Evolutionary conservation across 768 basidiomycete species (phyloP).

Genomic region (Termitomyces sp.): DNA sequence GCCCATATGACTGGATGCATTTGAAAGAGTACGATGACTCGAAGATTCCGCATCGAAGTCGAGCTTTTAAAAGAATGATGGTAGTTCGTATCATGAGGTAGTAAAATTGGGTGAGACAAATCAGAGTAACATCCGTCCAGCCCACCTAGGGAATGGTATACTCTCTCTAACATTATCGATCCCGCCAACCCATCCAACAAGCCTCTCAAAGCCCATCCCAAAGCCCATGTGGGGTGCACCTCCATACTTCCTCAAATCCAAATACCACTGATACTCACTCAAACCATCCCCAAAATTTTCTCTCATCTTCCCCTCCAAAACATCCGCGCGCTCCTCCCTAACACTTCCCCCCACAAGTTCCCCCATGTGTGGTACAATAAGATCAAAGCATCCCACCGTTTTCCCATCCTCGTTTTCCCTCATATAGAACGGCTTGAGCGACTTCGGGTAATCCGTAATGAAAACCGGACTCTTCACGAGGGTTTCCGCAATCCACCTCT

Average conservation of each 20-base stretch:
- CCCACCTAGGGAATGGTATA: conserved; percentile 88
- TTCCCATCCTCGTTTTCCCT: conserved; percentile 44
- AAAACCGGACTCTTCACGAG: conserved; percentile 76
- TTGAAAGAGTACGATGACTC: background rate
- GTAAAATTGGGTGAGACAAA: background rate
- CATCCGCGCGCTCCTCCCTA: conserved; percentile 65
- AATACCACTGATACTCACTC: conserved; percentile 59
- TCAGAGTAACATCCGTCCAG: conserved; percentile 67
- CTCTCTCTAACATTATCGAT: conserved; percentile 91
- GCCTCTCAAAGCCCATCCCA: conserved; percentile 91
- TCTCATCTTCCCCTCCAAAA: conserved; percentile 47
- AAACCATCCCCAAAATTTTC: conserved; percentile 35
- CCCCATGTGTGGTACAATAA: conserved; percentile 82
- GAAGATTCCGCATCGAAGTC: background rate
- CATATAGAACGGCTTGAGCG: conserved; percentile 97
- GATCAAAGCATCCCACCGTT: conserved; percentile 93
- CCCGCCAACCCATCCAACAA: conserved; percentile 83
- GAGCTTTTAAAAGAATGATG: background rate
- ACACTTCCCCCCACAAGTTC: conserved; percentile 92
- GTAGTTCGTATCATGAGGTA: background rate
- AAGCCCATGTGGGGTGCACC: conserved; percentile 92
- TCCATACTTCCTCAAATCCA: conserved; percentile 79
- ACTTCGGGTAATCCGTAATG: conserved; percentile 82
- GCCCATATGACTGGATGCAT: background rate
- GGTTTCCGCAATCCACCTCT: conserved; percentile 78